A percentile compares a stretch with the other conserved stretches of the same genome.
Evolutionary conservation across 768 basidiomycete genomes (phyloP).

Genomic region (Trametes sanguinea): DNA sequence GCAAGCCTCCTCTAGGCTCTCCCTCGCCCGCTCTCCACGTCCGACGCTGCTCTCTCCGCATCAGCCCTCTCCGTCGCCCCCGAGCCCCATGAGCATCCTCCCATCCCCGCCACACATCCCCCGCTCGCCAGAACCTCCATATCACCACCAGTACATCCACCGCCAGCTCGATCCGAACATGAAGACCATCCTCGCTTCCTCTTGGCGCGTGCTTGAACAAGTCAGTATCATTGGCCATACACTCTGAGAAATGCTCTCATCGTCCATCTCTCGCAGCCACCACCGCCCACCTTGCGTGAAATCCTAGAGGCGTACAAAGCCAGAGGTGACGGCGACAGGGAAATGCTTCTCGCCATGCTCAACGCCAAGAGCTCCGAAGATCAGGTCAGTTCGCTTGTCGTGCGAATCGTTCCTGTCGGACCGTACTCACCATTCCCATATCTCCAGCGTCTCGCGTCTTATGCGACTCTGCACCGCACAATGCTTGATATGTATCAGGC

Average conservation of each 20-base stretch:
- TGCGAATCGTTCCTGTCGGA: conserved; percentile 8
- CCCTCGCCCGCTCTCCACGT: neutral
- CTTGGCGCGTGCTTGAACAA: conserved; percentile 50
- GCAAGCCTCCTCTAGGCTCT: conserved; percentile 23
- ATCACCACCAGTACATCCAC: conserved; percentile 11
- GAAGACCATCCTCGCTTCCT: conserved; percentile 42
- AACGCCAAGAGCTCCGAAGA: conserved; percentile 94
- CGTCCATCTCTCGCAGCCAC: conserved; percentile 46
- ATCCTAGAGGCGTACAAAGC: conserved; percentile 83
- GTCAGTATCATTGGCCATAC: conserved; percentile 29
- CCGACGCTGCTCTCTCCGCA: conserved; percentile 17
- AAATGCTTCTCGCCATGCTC: conserved; percentile 87
- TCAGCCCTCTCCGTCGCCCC: conserved; percentile 2
- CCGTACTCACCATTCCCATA: conserved; percentile 5
- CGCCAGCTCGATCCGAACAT: conserved; percentile 26
- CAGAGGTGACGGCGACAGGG: conserved; percentile 89
- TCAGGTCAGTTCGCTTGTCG: conserved; percentile 53
- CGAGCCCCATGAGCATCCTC: conserved; percentile 31
- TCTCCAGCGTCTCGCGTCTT: conserved; percentile 66
- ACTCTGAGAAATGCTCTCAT: neutral
- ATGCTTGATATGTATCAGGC: conserved; percentile 60
- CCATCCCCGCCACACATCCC: conserved; percentile 29
- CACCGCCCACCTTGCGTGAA: conserved; percentile 82
- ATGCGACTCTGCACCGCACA: conserved; percentile 68
- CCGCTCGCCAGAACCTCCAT: conserved; percentile 20